Percentiles rank a stretch among this genome's conserved stretches.
These are phyloP conservation scores for Suillus placidus DNA, from an alignment of 768 basidiomycete genomes.

Conservation along the genomic window DNA sequence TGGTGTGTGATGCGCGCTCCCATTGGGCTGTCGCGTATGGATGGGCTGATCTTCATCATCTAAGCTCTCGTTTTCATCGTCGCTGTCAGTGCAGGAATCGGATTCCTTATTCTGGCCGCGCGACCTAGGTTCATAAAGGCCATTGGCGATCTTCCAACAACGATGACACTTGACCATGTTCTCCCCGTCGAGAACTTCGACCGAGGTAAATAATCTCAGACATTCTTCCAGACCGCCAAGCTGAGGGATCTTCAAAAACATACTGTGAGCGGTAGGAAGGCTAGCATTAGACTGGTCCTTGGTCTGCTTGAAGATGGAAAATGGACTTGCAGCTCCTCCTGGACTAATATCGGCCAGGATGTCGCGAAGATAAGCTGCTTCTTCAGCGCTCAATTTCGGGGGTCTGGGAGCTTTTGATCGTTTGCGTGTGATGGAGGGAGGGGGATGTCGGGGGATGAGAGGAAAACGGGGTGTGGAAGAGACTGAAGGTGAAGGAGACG, in stretches of 20 bases:
- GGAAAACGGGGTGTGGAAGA: slow-evolving; percentile 25
- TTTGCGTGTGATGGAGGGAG: slow-evolving; percentile 38
- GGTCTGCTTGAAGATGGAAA: slow-evolving; percentile 51
- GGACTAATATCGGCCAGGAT: slow-evolving; percentile 67
- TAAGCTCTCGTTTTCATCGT: slow-evolving; percentile 31
- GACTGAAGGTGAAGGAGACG: slow-evolving; percentile 22
- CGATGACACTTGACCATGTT: slow-evolving; percentile 92
- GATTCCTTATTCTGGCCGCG: slow-evolving; percentile 23
- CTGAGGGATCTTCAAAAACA: slow-evolving; percentile 32
- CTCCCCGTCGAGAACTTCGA: slow-evolving; percentile 92
- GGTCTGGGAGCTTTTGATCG: slow-evolving; percentile 44
- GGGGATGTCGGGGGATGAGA: slow-evolving; percentile 32
- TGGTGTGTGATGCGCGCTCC: background rate
- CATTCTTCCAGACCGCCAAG: slow-evolving; percentile 76
- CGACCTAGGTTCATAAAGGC: slow-evolving; percentile 46
- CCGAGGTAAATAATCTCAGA: slow-evolving; percentile 83
- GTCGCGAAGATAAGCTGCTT: slow-evolving; percentile 67
- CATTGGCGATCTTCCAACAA: slow-evolving; percentile 92
- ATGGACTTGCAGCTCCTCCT: slow-evolving; percentile 44
- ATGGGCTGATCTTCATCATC: background rate
- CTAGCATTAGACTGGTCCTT: slow-evolving; percentile 27
- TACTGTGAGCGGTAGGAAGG: slow-evolving; percentile 23
- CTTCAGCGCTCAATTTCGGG: slow-evolving; percentile 57
- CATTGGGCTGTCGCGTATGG: background rate
- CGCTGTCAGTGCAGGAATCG: slow-evolving; percentile 37